Percentiles rank a stretch among this genome's conserved stretches.
These are phyloP conservation scores for Massospora cicadina DNA, from an alignment of 371 early-diverging fungal genomes.

Conservation along the genomic window DNA sequence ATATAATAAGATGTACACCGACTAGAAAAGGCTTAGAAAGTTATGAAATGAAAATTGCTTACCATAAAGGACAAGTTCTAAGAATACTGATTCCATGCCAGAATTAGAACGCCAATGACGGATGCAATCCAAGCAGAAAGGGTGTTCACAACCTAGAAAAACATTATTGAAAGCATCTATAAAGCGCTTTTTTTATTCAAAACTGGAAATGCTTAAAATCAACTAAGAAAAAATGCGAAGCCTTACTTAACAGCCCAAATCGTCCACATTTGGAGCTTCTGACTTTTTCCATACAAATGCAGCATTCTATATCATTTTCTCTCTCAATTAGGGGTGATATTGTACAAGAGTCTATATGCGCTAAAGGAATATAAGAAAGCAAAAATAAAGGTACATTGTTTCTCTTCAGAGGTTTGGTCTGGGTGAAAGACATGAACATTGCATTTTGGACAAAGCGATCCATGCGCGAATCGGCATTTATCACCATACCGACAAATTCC, in stretches of 20 bases:
- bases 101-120: conserved; percentile 28
- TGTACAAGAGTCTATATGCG: conserved; percentile 1
- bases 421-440: conserved; percentile 6
- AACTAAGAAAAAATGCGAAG: not conserved
- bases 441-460: not conserved
- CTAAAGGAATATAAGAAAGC: not conserved
- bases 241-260: conserved; percentile 28
- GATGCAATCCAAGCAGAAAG: conserved; percentile 32
- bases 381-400: not conserved
- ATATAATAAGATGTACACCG: conserved; percentile 25
- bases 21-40: conserved; percentile 13
- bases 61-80: conserved; percentile 13
- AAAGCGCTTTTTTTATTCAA: too few relatives aligned
- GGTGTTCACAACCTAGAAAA: conserved; percentile 27
- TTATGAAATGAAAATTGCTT: not conserved
- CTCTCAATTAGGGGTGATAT: not conserved
- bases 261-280: conserved; percentile 22
- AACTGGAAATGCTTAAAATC: not conserved
- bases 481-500: not conserved
- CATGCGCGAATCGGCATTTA: conserved; percentile 4
- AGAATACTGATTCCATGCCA: conserved; percentile 16
- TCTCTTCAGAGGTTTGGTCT: not conserved
- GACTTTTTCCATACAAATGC: conserved; percentile 30
- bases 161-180: not conserved
- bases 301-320: conserved; percentile 22